phyloP scores from a whole-genome alignment of 345 rosid species.

The Odontarrhena argentea region DNA sequence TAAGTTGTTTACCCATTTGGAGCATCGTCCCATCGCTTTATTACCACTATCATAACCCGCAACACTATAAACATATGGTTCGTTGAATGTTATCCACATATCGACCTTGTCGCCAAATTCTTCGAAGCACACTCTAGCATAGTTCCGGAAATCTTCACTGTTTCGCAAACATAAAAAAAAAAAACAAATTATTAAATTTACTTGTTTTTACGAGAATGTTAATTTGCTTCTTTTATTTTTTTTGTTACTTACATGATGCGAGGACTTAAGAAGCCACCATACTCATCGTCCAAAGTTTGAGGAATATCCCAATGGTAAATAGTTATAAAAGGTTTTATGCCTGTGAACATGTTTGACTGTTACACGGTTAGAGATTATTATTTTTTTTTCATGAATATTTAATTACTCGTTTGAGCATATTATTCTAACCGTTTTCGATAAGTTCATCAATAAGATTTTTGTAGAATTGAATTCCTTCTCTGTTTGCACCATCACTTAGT shows the following conservation, averaged over 20 bases:
- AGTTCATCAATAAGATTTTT: conserved; percentile 20
- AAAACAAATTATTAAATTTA: neutral
- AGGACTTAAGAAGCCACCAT: conserved; percentile 48
- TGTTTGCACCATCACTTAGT: conserved; percentile 42
- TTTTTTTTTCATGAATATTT: too few relatives aligned
- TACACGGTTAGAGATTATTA: too few relatives aligned
- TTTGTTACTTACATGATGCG: conserved; percentile 45
- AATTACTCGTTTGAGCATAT: too few relatives aligned
- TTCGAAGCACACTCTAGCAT: conserved; percentile 44
- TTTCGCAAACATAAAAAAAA: too few relatives aligned
- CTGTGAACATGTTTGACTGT: conserved; percentile 11
- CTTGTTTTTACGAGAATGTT: too few relatives aligned
- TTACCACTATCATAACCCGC: conserved; percentile 39
- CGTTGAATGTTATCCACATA: conserved; percentile 55
- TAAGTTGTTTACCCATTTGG: conserved; percentile 25
- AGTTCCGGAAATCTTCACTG: conserved; percentile 46
- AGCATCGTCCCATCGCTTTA: conserved; percentile 43
- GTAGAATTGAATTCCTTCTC: conserved; percentile 46
- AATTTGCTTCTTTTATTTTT: neutral
- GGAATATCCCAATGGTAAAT: conserved; percentile 59
- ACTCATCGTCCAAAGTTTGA: conserved; percentile 49
- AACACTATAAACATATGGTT: conserved; percentile 41
- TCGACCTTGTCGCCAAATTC: conserved; percentile 52
- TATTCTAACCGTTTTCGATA: too few relatives aligned
- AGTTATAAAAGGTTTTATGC: conserved; percentile 48